Percentiles rank a stretch among this genome's conserved stretches.
These are phyloP conservation scores for Pulveroboletus sp. DNA, from an alignment of 768 basidiomycete genomes.

Conservation along the genomic window DNA sequence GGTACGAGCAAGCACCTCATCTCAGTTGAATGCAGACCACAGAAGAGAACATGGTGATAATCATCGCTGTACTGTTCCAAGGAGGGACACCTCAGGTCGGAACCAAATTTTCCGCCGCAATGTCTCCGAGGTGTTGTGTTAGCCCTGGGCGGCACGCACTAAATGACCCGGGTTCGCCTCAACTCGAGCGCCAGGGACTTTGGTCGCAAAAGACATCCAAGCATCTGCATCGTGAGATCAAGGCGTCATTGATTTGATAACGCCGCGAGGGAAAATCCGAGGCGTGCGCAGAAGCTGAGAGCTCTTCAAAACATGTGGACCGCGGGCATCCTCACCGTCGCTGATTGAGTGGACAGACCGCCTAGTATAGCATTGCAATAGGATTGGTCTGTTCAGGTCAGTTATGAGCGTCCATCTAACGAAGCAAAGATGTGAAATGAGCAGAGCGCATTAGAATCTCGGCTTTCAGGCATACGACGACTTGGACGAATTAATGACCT, in stretches of 20 bases:
- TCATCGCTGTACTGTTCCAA: background rate
- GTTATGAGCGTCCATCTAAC: background rate
- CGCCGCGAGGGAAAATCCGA: background rate
- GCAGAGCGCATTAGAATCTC: background rate
- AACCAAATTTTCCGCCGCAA: background rate
- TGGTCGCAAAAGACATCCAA: background rate
- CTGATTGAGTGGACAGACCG: background rate
- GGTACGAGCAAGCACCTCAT: background rate
- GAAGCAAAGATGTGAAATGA: background rate
- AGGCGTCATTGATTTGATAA: background rate
- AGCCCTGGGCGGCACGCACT: background rate
- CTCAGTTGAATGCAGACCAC: background rate
- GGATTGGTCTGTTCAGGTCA: background rate
- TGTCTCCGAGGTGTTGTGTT: background rate
- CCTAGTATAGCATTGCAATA: background rate
- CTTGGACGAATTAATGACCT: too few relatives aligned
- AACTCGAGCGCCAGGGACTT: slow-evolving; percentile 21
- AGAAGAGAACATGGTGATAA: too few relatives aligned
- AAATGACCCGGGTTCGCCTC: background rate
- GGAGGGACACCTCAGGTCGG: background rate
- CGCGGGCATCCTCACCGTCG: background rate
- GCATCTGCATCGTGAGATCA: background rate
- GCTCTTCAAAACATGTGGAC: background rate
- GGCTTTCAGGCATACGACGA: background rate
- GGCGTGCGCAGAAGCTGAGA: too few relatives aligned